Base-by-base conservation (phyloP, 176 grass and related monocot species). In the Eremochloa ophiuroides region DNA sequence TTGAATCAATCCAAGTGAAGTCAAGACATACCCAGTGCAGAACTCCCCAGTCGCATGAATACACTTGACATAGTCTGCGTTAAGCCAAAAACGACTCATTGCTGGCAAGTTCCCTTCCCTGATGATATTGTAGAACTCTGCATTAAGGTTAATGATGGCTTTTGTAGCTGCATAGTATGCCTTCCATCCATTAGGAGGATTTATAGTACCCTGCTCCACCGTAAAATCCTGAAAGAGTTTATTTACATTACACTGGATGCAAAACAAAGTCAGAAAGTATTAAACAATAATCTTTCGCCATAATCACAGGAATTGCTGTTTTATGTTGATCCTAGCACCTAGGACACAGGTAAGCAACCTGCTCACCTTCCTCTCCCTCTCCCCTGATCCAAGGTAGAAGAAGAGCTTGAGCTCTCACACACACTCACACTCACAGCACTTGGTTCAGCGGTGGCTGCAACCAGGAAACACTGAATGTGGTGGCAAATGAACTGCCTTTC, bases 41-140 rank as follows among this genome's bases (percentile, higher is more conserved):
- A 92, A 78, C 62, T 93, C 91, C 42, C 97, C 89, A 73, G 85
- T 88, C 10, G 81, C 88, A 87, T 92, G 91, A 77, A 95, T 85
- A 58, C 93, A 99, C 74, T 96, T 96, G 22, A 96, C 80, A 76
- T 99, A 96, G 69, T 93, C 89, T 12, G 93, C 87, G 42, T 96
- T 92, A 80, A 96, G 88, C 97, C 97, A 96, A 82, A 99, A 93
- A 53, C 27, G 83, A 81, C 93, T 87, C 97, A 99, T 99, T 65
- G 73, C 80, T 44, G 86, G 85, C 80, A 96, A 82, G n/a, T 89
- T 88, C 18, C 93, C 90, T 83, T 96, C 91, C 85, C 93, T 96
- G 62, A 99, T 93, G 82, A 96, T 94, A 80, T 87, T 90, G 79
- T 90, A 99, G 89, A 99, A 99, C 77, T 93, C 87, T 22, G 89